Evolutionary conservation across 495 filamentous ascomycete genomes (phyloP), one percentile per base, ranked within the genome.

Genomic region (Tuber melanosporum): DNA sequence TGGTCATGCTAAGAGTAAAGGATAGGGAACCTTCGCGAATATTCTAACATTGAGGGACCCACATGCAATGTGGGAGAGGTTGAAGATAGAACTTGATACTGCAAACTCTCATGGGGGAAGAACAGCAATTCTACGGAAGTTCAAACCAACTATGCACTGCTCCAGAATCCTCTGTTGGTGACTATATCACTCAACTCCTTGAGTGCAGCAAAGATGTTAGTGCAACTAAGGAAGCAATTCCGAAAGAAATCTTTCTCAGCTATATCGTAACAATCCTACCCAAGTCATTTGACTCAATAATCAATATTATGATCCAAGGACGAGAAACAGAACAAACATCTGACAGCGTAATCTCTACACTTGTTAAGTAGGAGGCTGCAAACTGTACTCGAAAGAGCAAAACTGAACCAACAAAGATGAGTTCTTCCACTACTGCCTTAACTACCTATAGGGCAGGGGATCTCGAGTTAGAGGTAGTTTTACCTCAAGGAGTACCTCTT

Each of bases 21-120:
- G 39, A 39, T 39, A 39, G 39, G 39, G 39, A 39, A 39, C 39
- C 39, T 39, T 39, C 39, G 39, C 39, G 3, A 39, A 39, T 39
- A 39, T 39, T 39, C 39, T 39, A 39, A 39, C 39, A 39, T n/a
- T n/a, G n/a, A n/a, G n/a, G n/a, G n/a, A n/a, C n/a, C n/a, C n/a
- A n/a, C n/a, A n/a, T n/a, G n/a, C n/a, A n/a, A 71, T 71, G 70
- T 71, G 70, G 70, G 7, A 71, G 6, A 26, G 39, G n/a, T 43
- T 71, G 7, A 36, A 39, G 10, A 19, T 8, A 3, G 39, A 71
- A 8, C 70, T 71, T 36, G 70, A 71, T 43, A 71, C 7, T 0
- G 20, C 32, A 39, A 71, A 39, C 70, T 39, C 22, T 22, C 32
- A 6, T 43, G 42, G 6, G 14, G 26, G 70, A 43, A 39, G 70